phyloP scores from a whole-genome alignment of 768 basidiomycete species.

The Tricholoma terreum region DNA sequence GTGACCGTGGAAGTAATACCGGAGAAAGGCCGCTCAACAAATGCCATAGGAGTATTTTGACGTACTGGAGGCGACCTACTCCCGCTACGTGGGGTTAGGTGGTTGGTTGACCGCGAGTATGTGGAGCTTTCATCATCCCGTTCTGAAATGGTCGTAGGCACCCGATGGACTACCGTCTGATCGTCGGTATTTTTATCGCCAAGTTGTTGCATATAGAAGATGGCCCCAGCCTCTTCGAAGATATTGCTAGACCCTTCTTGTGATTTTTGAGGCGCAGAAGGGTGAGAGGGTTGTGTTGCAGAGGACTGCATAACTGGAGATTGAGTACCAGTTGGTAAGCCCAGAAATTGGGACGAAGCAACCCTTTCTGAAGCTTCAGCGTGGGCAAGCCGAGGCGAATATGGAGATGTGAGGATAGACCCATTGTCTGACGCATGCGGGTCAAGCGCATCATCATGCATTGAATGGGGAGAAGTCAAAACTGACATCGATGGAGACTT shows the following conservation, averaged over 20 bases:
- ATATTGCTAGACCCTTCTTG: conserved; percentile 35
- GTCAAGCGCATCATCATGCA: conserved; percentile 10
- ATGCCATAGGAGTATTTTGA: conserved; percentile 38
- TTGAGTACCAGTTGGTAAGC: conserved; percentile 19
- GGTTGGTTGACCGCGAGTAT: conserved; percentile 10
- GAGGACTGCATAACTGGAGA: conserved; percentile 13
- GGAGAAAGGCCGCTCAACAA: conserved; percentile 25
- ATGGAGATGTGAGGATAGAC: conserved; percentile 37
- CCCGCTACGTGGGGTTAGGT: conserved; percentile 6
- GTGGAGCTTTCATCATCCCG: conserved; percentile 36
- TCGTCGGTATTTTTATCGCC: conserved; percentile 24
- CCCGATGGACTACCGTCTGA: conserved; percentile 28
- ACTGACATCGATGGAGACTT: conserved; percentile 14
- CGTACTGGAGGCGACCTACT: conserved; percentile 24
- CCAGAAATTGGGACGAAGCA: conserved; percentile 6
- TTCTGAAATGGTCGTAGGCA: conserved; percentile 44
- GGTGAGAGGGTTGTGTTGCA: background rate
- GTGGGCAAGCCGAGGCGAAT: conserved; percentile 26
- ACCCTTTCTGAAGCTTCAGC: conserved; percentile 10
- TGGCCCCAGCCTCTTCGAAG: conserved; percentile 55
- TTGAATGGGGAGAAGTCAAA: conserved; percentile 35
- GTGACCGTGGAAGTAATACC: conserved; percentile 6
- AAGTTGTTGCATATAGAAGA: conserved; percentile 68
- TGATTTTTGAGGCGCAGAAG: background rate
- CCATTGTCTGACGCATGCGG: conserved; percentile 7